Conservation (phyloP, 805 yeast genomes). For the Starmerella ratchasimensis region DNA sequence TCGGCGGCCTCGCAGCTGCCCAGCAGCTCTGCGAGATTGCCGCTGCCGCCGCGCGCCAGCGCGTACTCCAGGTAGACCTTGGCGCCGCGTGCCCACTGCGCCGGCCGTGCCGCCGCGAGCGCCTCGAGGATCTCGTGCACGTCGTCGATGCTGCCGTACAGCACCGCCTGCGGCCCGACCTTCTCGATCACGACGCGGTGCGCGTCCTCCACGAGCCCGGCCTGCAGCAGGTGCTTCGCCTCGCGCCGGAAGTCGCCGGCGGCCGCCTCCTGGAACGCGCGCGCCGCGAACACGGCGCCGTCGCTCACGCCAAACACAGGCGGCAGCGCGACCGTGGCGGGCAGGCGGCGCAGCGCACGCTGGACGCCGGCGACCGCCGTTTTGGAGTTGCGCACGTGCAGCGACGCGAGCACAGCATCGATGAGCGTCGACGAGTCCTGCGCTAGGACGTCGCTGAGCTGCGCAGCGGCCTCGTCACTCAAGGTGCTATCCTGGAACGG, state of each 20-base stretch:
- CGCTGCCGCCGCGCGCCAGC: neutral
- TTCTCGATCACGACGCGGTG: constrained; percentile 40
- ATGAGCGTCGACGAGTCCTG: too few species aligned
- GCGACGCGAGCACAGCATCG: constrained; percentile 44
- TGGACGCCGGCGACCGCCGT: constrained; percentile 23
- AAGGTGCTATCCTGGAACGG: constrained; percentile 25
- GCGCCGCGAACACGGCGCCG: constrained; percentile 37
- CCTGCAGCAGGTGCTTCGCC: constrained; percentile 46
- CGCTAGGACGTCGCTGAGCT: too few species aligned
- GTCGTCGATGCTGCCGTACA: constrained; percentile 30
- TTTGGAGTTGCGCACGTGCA: constrained; percentile 41
- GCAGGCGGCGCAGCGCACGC: constrained; percentile 3
- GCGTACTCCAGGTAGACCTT: constrained; percentile 27
- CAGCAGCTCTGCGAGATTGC: constrained; percentile 1
- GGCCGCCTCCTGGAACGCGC: constrained; percentile 43
- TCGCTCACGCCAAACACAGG: constrained; percentile 26
- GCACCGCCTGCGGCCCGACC: constrained; percentile 64
- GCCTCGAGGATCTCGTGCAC: constrained; percentile 21
- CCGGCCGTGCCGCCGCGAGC: constrained; percentile 15
- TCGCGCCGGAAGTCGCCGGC: constrained; percentile 44
- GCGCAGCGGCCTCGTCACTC: constrained; percentile 38
- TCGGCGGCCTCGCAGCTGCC: constrained; percentile 4
- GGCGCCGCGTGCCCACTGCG: constrained; percentile 27
- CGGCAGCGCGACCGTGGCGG: constrained; percentile 21
- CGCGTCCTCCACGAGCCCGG: constrained; percentile 48